Conservation (phyloP, 2,329 filamentous ascomycete genomes). For the Fusarium cyanostomum region DNA sequence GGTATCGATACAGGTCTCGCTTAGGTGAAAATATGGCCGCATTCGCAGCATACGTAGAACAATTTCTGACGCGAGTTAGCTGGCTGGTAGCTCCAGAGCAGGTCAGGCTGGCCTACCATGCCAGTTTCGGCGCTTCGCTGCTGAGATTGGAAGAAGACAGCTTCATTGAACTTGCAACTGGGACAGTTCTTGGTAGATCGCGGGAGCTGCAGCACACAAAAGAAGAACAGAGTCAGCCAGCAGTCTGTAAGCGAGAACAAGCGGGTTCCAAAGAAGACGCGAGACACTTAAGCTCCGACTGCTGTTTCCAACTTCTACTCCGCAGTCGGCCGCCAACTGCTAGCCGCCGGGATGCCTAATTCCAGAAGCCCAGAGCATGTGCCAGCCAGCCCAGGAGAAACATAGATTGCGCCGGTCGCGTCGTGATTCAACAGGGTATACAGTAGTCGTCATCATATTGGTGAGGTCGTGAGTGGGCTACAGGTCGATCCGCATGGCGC, state of each 20-base stretch:
- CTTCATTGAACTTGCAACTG: constrained; percentile 84
- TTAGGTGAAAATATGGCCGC: constrained; percentile 84
- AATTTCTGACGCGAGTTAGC: constrained; percentile 70
- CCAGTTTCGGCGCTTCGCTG: constrained; percentile 96
- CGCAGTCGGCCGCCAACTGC: constrained; percentile 30
- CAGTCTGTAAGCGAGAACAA: constrained; percentile 44
- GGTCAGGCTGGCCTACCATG: constrained; percentile 75
- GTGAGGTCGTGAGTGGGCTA: constrained; percentile 12
- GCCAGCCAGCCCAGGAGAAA: constrained; percentile 31
- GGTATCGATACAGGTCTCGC: constrained; percentile 41
- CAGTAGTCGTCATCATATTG: constrained; percentile 12
- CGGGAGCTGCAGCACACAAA: constrained; percentile 75
- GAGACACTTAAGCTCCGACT: constrained; percentile 39
- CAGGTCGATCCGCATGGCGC: constrained; percentile 33
- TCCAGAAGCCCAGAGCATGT: constrained; percentile 39
- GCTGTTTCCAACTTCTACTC: constrained; percentile 36
- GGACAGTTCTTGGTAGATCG: constrained; percentile 88
- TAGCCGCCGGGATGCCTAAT: constrained; percentile 16
- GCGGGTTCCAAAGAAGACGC: constrained; percentile 43
- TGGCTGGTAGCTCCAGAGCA: not conserved
- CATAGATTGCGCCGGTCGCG: constrained; percentile 20
- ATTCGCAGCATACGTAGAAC: constrained; percentile 93
- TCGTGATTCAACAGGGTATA: constrained; percentile 10
- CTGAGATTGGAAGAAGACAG: constrained; percentile 99
- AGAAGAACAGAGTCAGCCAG: constrained; percentile 55